Evolutionary conservation across 139 green algal species (phyloP), one percentile per base, ranked within the genome.

Genomic region (Chlamydomonas incerta): DNA sequence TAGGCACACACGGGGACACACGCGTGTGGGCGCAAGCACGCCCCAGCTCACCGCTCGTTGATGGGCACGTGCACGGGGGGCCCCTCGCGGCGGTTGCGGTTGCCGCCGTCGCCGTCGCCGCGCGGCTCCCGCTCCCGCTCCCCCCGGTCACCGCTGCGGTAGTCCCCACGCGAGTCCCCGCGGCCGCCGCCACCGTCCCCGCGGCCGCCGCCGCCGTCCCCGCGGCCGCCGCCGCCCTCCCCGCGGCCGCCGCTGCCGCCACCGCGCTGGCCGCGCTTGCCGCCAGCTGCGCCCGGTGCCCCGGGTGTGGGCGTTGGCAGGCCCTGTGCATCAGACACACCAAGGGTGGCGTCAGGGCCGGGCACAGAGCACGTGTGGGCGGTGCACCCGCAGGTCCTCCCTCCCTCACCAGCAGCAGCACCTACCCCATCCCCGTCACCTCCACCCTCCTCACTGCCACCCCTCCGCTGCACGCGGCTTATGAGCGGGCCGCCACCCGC

Each of bases 181-280:
- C 50, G 47, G 15, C 13, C 33, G 21, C 58, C 35, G 24, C 58
- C 24, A 29, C 35, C 35, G 63, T n/a, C n/a, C n/a, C 77, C 47
- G 17, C 77, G n/a, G n/a, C 77, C 46, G 41, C 41, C 46, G 18
- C 77, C 75, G 18, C 24, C 5, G 17, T 24, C 3, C 3, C 75
- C 58, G 60, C 73, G 41, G 1, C 29, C 29, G 21, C 31, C 73
- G 31, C 26, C 72, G n/a, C n/a, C n/a, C n/a, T n/a, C n/a, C n/a
- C n/a, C n/a, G n/a, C n/a, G n/a, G n/a, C n/a, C n/a, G 63, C 77
- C 47, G 17, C 77, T n/a, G n/a, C 77, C 46, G 41, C 41, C 46
- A 4, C 77, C 75, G 18, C 24, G 26, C 60, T 24, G 23, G 4
- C 75, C 58, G 60, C 73, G 41, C 4, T 13, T n/a, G 21, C 31